Evolutionary conservation across 495 filamentous ascomycete genomes (phyloP), one percentile per base, ranked within the genome.

Genomic region (Collariella sp.): DNA sequence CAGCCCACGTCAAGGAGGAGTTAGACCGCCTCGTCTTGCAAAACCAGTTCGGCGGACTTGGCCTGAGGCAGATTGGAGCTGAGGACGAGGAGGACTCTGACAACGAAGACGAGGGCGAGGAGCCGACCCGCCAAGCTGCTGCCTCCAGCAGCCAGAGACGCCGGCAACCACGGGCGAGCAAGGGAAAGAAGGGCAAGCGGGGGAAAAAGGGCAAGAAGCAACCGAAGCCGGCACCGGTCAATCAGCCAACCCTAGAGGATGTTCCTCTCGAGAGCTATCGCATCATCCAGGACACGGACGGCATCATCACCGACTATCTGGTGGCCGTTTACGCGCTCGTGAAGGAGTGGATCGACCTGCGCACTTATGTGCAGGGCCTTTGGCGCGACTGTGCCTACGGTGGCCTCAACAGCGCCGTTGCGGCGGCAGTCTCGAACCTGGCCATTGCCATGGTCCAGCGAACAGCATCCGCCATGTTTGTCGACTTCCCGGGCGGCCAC

Each of bases 301-400:
- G 47, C 20, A 40, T 57, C 24, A 19, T 62, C 4, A 67, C 67
- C 10, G 67, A 73, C 24, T 74, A 73, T 57, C 52, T 71, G 16
- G 63, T 75, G 60, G 71, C 72, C 22, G 67, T 67, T n/a, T 68
- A 67, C 42, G 61, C 57, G 7, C 40, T 74, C 12, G 16, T 67
- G 36, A 23, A 26, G 11, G 53, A 75, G 31, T 70, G 62, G 64
- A 47, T 53, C 4, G 49, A 65, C 7, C 63, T 75, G 26, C 67
- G 72, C 35, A 15, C 48, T 23, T 65, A 68, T 36, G 22, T 76
- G 35, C 73, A 75, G 47, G 57, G 48, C 9, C n/a, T 70, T 15
- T 78, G 75, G 76, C 65, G 52, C 15, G 62, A 78, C n/a, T 70
- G 74, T 34, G 70, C 73, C 3, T 72, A 76, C 56, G 55, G 66